Conservation (phyloP, 2,329 filamentous ascomycete genomes). For the Dissoconium aciculare region DNA sequence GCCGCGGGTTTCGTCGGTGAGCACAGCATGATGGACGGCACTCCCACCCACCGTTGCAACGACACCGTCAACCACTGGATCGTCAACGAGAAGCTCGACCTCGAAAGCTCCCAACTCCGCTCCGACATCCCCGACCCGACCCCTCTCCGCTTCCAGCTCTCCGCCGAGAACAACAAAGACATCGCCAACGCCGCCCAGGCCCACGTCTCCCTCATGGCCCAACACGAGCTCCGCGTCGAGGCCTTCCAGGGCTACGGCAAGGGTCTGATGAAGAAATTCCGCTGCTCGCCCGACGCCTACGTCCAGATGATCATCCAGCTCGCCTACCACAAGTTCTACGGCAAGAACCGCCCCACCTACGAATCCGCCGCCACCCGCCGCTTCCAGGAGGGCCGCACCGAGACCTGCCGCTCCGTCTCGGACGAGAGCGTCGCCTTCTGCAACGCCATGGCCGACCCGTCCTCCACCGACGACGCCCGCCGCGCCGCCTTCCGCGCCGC, state of each 20-base stretch:
- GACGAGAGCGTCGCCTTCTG: constrained; percentile 88
- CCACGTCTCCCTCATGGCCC: constrained; percentile 65
- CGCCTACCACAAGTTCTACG: constrained; percentile 98
- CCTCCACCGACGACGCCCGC: constrained; percentile 47
- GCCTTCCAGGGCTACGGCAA: constrained; percentile 97
- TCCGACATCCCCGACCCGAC: constrained; percentile 72
- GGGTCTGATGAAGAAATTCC: constrained; percentile 98
- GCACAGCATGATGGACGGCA: constrained; percentile 99
- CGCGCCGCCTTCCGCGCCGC: constrained; percentile 69
- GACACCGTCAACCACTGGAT: constrained; percentile 88
- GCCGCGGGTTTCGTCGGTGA: constrained; percentile 96
- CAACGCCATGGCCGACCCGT: constrained; percentile 62
- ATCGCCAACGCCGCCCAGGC: constrained; percentile 65
- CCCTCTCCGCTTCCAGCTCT: constrained; percentile 64
- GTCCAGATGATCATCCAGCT: constrained; percentile 98
- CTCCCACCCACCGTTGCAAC: constrained; percentile 89
- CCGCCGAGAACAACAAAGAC: constrained; percentile 56
- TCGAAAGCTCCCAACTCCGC: constrained; percentile 61
- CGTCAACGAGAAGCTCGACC: constrained; percentile 86
- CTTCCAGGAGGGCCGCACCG: constrained; percentile 91
- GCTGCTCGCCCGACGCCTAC: constrained; percentile 91
- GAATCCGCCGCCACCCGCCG: constrained; percentile 88
- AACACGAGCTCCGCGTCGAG: constrained; percentile 85
- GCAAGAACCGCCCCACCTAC: constrained; percentile 93
- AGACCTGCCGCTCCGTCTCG: constrained; percentile 84